A percentile compares a stretch with the other conserved stretches of the same genome.
These are phyloP conservation scores for Suhomyces sp. DNA, from an alignment of 805 yeast genomes.

Conservation along the genomic window DNA sequence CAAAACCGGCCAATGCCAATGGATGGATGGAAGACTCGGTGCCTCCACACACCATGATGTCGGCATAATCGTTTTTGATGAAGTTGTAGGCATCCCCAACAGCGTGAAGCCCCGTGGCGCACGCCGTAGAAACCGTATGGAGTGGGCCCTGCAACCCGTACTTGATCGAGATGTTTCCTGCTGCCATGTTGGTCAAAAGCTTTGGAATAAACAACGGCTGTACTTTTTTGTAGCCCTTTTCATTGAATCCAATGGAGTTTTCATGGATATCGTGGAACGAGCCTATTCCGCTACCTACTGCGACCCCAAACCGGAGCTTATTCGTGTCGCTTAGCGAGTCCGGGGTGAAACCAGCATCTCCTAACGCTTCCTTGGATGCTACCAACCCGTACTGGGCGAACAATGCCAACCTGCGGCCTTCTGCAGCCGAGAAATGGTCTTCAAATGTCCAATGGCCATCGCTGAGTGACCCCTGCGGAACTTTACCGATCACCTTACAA, in stretches of 20 bases:
- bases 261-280: constrained; percentile 71
- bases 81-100: constrained; percentile 90
- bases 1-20: constrained; percentile 82
- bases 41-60: constrained; percentile 93
- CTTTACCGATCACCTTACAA: constrained; percentile 69
- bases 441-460: constrained; percentile 52
- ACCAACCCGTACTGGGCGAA: constrained; percentile 77
- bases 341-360: constrained; percentile 48
- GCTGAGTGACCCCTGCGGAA: constrained; percentile 49
- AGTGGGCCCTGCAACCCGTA: constrained; percentile 79
- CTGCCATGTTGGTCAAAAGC: constrained; percentile 87
- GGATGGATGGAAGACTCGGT: constrained; percentile 88
- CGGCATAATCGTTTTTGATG: constrained; percentile 74
- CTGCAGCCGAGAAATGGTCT: constrained; percentile 49
- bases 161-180: constrained; percentile 82
- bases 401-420: constrained; percentile 60
- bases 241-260: constrained; percentile 51
- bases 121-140: constrained; percentile 88
- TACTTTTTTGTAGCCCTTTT: constrained; percentile 62
- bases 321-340: background rate
- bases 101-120: constrained; percentile 94
- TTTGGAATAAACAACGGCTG: constrained; percentile 87
- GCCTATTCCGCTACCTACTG: constrained; percentile 94
- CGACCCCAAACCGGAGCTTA: constrained; percentile 57
- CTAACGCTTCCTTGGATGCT: constrained; percentile 75